phyloP scores from a whole-genome alignment of 495 filamentous ascomycete genomes.

The Penicillium lividum region DNA sequence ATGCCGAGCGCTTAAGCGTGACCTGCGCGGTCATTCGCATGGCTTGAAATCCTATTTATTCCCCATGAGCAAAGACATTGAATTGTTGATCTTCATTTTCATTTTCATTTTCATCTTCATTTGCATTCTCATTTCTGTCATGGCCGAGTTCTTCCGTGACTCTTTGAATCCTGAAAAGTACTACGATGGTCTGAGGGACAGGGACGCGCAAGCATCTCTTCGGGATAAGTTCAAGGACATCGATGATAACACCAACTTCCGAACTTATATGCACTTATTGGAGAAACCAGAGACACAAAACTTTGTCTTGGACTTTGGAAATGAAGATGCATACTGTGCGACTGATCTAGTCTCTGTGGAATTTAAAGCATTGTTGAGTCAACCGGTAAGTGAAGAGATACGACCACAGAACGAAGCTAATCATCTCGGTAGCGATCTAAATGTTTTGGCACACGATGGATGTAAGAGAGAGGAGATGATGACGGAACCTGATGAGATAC shows the following conservation, averaged over 20 bases:
- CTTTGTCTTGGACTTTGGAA: slow-evolving; percentile 74
- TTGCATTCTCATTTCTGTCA: too few relatives aligned
- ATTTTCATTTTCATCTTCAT: too few relatives aligned
- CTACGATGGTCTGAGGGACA: slow-evolving; percentile 34
- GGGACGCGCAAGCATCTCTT: slow-evolving; percentile 19
- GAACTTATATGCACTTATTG: slow-evolving; percentile 35
- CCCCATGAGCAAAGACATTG: not conserved
- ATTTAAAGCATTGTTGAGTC: slow-evolving; percentile 39
- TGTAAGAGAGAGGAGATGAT: slow-evolving; percentile 50
- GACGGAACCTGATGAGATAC: not conserved
- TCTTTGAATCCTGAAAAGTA: slow-evolving; percentile 34
- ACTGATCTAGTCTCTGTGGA: slow-evolving; percentile 54
- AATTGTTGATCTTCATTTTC: too few relatives aligned
- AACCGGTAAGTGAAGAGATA: slow-evolving; percentile 27
- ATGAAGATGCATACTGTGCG: slow-evolving; percentile 60
- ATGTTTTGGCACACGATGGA: slow-evolving; percentile 63
- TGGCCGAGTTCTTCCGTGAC: slow-evolving; percentile 5
- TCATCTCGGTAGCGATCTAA: slow-evolving; percentile 31
- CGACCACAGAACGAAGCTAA: not conserved
- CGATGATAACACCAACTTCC: slow-evolving; percentile 52
- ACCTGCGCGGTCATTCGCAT: slow-evolving; percentile 20
- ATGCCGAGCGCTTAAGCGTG: slow-evolving; percentile 29
- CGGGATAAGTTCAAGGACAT: slow-evolving; percentile 53
- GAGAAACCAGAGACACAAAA: slow-evolving; percentile 49
- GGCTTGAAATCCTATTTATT: not conserved